Evolutionary conservation across 768 basidiomycete genomes (phyloP).

Genomic region (Tylopilus cervinicoccineus): DNA sequence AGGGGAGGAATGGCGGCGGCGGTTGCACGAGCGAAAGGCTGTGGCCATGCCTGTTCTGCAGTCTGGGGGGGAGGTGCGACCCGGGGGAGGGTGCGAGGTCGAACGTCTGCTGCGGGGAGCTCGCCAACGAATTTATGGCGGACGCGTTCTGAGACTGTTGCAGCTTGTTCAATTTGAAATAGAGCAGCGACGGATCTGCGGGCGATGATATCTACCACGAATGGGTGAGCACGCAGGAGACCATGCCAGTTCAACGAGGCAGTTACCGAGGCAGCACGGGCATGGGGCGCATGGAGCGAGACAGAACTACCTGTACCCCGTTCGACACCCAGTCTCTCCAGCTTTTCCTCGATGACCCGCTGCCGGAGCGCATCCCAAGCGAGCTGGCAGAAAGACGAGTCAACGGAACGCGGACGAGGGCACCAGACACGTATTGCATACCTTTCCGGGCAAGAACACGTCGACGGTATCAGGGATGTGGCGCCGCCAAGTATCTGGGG

Average conservation of each 20-base stretch:
- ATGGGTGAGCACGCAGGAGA: constrained; percentile 1
- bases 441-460: constrained; percentile 82
- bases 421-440: constrained; percentile 27
- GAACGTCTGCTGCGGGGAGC: constrained; percentile 64
- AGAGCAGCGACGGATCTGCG: constrained; percentile 76
- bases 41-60: constrained; percentile 64
- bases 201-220: constrained; percentile 77
- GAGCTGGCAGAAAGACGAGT: constrained; percentile 37
- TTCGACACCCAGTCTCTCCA: constrained; percentile 78
- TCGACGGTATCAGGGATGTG: constrained; percentile 66
- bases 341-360: constrained; percentile 72
- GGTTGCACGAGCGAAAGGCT: constrained; percentile 69
- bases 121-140: constrained; percentile 49
- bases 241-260: constrained; percentile 20
- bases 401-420: constrained; percentile 2
- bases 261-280: constrained; percentile 80
- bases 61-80: constrained; percentile 30
- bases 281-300: constrained; percentile 70
- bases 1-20: constrained; percentile 34
- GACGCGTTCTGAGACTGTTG: constrained; percentile 63
- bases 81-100: constrained; percentile 51
- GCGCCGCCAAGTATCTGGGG: constrained; percentile 58
- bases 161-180: constrained; percentile 81
- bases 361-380: constrained; percentile 75
- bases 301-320: constrained; percentile 48